Percentiles rank a stretch among this genome's conserved stretches.
Conservation (phyloP, 2,329 filamentous ascomycete genomes). For the Fonsecaea pedrosoi region DNA sequence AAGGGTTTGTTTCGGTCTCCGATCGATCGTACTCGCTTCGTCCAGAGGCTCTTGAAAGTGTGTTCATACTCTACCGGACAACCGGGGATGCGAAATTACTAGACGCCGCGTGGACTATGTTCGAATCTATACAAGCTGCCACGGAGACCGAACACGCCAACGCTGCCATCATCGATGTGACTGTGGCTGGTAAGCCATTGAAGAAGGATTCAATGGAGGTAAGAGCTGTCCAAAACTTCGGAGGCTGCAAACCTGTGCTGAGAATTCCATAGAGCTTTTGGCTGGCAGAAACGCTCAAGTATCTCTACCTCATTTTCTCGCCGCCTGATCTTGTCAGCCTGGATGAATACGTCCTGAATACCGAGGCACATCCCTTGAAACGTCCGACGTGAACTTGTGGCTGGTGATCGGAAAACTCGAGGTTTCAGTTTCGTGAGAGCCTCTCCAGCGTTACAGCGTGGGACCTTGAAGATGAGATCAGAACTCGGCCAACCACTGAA, state of each 20-base stretch:
- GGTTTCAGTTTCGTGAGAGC: too few relatives aligned
- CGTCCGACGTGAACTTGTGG: not conserved
- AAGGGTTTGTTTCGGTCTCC: constrained; percentile 31
- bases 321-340: constrained; percentile 51
- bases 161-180: constrained; percentile 69
- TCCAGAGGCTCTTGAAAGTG: constrained; percentile 84
- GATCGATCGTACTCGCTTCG: constrained; percentile 50
- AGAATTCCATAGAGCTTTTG: constrained; percentile 6
- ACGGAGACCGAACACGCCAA: constrained; percentile 72
- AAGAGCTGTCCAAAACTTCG: not conserved
- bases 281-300: constrained; percentile 52
- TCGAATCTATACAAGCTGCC: constrained; percentile 69
- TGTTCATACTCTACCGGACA: constrained; percentile 90
- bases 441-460: too few relatives aligned
- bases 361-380: constrained; percentile 50
- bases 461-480: too few relatives aligned
- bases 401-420: not conserved
- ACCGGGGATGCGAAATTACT: constrained; percentile 77
- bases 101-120: constrained; percentile 89
- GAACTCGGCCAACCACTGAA: too few relatives aligned
- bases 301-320: constrained; percentile 51
- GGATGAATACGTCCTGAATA: constrained; percentile 56
- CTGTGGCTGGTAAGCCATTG: constrained; percentile 9
- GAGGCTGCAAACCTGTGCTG: not conserved
- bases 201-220: constrained; percentile 6